These are phyloP conservation scores for Monosporascus cannonballus DNA, from an alignment of 2,329 filamentous ascomycete species.

Conservation along the genomic window DNA sequence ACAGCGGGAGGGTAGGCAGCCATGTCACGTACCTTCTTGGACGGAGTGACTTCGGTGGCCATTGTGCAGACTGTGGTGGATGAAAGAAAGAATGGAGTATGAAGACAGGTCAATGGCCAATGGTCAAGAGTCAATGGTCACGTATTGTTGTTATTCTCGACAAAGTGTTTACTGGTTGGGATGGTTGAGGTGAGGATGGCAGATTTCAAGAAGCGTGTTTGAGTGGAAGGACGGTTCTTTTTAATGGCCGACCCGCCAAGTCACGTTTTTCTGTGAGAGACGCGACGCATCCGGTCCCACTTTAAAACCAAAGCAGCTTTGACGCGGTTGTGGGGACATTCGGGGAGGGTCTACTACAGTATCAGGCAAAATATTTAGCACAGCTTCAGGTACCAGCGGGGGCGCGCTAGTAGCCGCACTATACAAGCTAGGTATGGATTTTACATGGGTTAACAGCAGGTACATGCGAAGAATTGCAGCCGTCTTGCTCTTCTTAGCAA, in stretches of 20 bases:
- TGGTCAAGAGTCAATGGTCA: not conserved
- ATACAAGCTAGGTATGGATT: no score
- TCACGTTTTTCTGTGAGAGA: not conserved
- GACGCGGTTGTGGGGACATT: not conserved
- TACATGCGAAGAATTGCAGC: no score
- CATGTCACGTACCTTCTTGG: conserved; percentile 47
- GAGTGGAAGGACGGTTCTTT: not conserved
- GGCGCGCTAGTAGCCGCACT: no score
- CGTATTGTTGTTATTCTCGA: conserved; percentile 13
- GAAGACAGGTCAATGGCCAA: not conserved
- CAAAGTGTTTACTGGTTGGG: not conserved
- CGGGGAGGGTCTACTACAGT: not conserved
- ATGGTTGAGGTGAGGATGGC: not conserved
- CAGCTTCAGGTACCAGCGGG: no score
- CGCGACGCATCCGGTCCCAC: not conserved
- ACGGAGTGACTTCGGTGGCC: conserved; percentile 64
- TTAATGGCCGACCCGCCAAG: not conserved
- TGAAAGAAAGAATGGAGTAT: conserved; percentile 14
- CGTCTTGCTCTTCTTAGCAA: no score
- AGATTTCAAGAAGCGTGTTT: not conserved
- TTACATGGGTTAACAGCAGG: no score
- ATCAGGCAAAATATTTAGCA: no score
- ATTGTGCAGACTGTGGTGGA: conserved; percentile 42
- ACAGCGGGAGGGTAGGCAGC: conserved; percentile 17
- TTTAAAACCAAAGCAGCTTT: not conserved